phyloP scores from a whole-genome alignment of 305 asterid genomes.

The Solanum hybrid region DNA sequence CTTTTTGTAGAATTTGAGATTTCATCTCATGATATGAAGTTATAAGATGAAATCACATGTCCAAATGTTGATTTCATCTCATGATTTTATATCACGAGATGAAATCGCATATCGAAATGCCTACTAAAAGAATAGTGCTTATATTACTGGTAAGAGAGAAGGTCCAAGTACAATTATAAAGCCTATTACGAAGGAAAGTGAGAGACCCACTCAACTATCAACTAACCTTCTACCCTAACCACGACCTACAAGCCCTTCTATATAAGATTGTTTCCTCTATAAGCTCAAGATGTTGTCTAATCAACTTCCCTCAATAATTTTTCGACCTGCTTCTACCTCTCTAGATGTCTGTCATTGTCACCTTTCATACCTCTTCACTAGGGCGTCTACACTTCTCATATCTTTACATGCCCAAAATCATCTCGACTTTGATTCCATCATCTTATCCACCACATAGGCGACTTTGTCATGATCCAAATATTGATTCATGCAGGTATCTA shows the following conservation, averaged over 20 bases:
- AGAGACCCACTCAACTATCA: not conserved
- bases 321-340: not conserved
- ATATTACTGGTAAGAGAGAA: not conserved
- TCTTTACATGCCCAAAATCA: not conserved
- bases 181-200: not conserved
- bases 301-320: not conserved
- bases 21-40: not conserved
- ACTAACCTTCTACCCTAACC: not conserved
- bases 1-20: not conserved
- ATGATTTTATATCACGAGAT: not conserved
- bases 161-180: not conserved
- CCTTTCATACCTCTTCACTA: not conserved
- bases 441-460: not conserved
- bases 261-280: not conserved
- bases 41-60: not conserved
- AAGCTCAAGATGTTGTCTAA: not conserved
- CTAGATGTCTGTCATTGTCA: not conserved
- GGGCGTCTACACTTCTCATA: not conserved
- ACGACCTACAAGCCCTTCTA: not conserved
- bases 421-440: not conserved
- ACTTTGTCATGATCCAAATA: not conserved
- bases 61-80: not conserved
- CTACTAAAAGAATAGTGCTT: not conserved
- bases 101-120: too few relatives aligned
- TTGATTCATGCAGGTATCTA: not conserved